These are phyloP conservation scores for Aspergillus novofumigatus DNA, from an alignment of 2,329 filamentous ascomycete species.

Conservation along the genomic window DNA sequence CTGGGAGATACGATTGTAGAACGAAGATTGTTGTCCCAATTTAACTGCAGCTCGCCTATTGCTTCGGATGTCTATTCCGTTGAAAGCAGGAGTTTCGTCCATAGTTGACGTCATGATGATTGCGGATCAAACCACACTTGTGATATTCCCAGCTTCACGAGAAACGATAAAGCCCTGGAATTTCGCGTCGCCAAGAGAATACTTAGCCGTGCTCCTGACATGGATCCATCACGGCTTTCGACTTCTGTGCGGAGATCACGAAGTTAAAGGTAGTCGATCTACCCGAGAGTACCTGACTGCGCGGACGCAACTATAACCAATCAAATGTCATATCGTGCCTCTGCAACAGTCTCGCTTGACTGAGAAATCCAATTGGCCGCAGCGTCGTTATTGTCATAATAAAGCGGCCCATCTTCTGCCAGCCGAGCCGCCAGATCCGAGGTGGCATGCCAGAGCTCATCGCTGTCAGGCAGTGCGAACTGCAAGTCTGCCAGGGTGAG, in stretches of 20 bases:
- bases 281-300: not conserved
- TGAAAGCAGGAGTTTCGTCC: not conserved
- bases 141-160: not conserved
- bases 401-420: not conserved
- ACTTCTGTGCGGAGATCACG: not conserved
- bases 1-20: not conserved
- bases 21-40: not conserved
- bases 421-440: not conserved
- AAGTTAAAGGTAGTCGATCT: not conserved
- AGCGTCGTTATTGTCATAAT: not conserved
- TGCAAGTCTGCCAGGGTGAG: slow-evolving; percentile 17
- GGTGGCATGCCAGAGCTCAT: slow-evolving; percentile 15
- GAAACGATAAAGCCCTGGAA: not conserved
- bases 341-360: not conserved
- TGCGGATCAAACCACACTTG: not conserved
- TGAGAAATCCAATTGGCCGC: not conserved
- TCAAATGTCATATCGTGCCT: not conserved
- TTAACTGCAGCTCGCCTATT: not conserved
- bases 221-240: not conserved
- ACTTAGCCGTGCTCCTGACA: not conserved
- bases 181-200: not conserved
- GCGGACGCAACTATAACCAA: not conserved
- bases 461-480: slow-evolving; percentile 21
- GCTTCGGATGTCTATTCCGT: not conserved
- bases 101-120: not conserved